phyloP scores from a whole-genome alignment of 495 filamentous ascomycete genomes.

The Filosporella fistucella region DNA sequence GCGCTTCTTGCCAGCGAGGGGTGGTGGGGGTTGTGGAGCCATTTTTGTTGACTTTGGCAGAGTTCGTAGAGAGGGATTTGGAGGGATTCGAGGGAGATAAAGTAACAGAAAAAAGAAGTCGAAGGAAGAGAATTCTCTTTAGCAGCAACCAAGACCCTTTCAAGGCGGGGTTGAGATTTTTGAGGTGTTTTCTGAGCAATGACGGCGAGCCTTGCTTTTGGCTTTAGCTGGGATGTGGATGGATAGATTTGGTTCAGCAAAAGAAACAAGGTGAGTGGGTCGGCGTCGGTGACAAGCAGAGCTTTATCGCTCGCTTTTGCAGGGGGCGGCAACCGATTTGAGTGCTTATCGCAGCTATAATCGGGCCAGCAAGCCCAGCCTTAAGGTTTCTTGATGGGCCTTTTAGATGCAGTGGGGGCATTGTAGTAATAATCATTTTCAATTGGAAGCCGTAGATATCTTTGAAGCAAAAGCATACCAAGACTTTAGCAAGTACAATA shows the following conservation, averaged over 20 bases:
- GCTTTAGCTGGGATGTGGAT: too few relatives aligned
- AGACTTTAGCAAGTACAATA: too few relatives aligned
- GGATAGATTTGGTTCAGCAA: too few relatives aligned
- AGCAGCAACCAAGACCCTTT: not conserved
- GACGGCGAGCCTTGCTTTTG: constrained; percentile 1
- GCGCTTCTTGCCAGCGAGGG: constrained; percentile 19
- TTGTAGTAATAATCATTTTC: too few relatives aligned
- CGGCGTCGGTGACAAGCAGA: constrained; percentile 4
- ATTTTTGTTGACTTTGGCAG: constrained; percentile 10
- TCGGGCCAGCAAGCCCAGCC: too few relatives aligned
- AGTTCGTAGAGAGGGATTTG: not conserved
- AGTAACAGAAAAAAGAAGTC: constrained; percentile 27
- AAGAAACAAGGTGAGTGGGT: constrained; percentile 11
- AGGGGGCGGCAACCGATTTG: too few relatives aligned
- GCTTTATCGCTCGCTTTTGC: constrained; percentile 9
- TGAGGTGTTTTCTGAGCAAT: constrained; percentile 16
- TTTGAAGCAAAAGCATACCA: too few relatives aligned
- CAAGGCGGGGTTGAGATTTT: constrained; percentile 3
- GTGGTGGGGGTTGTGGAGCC: constrained; percentile 18
- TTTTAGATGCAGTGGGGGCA: too few relatives aligned
- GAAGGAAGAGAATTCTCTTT: not conserved
- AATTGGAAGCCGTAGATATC: too few relatives aligned
- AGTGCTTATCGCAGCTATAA: too few relatives aligned
- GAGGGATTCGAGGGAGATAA: constrained; percentile 25
- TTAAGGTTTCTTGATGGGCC: too few relatives aligned